These are phyloP conservation scores for Deinandra increscens DNA, from an alignment of 129 eudicot genomes.

Conservation along the genomic window DNA sequence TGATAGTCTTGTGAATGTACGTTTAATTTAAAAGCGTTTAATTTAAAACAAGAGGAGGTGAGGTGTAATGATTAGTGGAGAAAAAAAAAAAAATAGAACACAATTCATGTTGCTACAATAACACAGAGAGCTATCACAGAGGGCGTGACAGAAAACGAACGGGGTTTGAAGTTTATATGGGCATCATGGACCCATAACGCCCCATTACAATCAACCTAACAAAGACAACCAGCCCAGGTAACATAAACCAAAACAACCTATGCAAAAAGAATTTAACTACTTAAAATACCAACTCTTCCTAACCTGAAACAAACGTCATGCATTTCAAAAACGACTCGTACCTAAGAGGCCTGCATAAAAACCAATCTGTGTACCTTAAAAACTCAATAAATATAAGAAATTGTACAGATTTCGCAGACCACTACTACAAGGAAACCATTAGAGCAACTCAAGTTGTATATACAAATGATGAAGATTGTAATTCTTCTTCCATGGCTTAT, in stretches of 20 bases:
- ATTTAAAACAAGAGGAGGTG: no score
- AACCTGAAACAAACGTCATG: neutral
- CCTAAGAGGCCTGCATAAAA: neutral
- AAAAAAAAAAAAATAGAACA: no score
- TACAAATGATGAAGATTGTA: conserved; percentile 1
- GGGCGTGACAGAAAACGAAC: no score
- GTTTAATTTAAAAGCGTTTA: no score
- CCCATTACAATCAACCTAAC: no score
- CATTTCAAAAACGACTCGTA: neutral
- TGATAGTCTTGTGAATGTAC: no score
- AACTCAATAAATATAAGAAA: neutral
- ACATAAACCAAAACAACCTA: neutral
- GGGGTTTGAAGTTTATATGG: no score
- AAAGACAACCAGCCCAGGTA: neutral
- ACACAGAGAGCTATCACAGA: no score
- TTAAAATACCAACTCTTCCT: neutral
- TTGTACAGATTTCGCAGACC: neutral
- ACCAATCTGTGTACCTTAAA: no score
- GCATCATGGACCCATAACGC: no score
- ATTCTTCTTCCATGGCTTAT: conserved; percentile 21
- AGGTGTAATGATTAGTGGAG: no score
- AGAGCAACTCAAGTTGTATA: conserved; percentile 11
- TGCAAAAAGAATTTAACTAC: neutral
- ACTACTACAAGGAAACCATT: conserved; percentile 11
- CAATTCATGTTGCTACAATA: no score